Evolutionary conservation across 192 early-diverging fungal genomes (phyloP), one percentile per base, ranked within the genome.

Genomic region (Dimargaris cristalligena): DNA sequence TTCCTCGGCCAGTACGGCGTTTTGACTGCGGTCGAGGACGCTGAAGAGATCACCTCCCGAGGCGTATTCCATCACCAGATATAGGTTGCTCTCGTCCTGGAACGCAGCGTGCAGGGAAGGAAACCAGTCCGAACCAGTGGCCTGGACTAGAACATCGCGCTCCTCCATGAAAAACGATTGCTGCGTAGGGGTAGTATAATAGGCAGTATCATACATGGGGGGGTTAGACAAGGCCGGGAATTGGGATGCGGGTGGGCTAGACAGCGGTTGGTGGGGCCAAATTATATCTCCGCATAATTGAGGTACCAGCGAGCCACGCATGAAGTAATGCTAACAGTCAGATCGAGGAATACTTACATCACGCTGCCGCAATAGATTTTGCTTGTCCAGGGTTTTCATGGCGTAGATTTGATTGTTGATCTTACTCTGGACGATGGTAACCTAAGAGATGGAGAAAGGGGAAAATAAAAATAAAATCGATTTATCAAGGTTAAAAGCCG

Each of bases 41-140:
- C 92, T 90, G 92, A 99, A 97, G 68, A 99, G 68, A 71, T 99
- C 95, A 50, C 95, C 95, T 62, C 95, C 95, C 28, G 80, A 82
- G 38, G 95, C 89, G 72, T 92, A 98, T 63, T 98, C 95, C 90
- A 94, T 96, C 13, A 95, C 93, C 71, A 97, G 97, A 71, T 94
- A 99, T 41, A 99, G 83, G 56, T 93, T 76, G 44, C 86, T 89
- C 55, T 91, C 85, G 1, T 90, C 91, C 68, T 96, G 92, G 78
- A 95, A 96, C 70, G 91, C 93, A 16, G 91, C 93, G 68, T 99
- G 92, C 57, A 99, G 71, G n/a, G n/a, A n/a, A n/a, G 80, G 78
- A 29, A 80, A 69, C 74, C 77, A 82, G 22, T 69, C 65, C 11
- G 65, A 70, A 29, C 65, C 64, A 11, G 65, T 28, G 63, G 59